Evolutionary conservation across 768 basidiomycete species (phyloP).

Genomic region (Udeniomyces megalosporus): DNA sequence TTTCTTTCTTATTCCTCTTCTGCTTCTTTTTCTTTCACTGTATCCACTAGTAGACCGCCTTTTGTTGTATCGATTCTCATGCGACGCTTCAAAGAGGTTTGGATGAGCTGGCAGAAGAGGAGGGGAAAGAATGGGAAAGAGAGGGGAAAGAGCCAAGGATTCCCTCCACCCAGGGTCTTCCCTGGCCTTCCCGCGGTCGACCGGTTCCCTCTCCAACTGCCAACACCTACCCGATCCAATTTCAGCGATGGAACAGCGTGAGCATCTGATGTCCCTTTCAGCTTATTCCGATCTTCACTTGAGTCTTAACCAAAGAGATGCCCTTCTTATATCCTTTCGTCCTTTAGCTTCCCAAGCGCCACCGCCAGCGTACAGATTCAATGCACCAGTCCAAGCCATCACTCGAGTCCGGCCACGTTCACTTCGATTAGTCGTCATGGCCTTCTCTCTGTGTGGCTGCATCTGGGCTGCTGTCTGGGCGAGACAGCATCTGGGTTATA

Average conservation of each 20-base stretch:
- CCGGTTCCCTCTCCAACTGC: background rate
- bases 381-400: background rate
- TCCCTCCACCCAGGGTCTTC: background rate
- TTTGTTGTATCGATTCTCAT: background rate
- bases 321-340: background rate
- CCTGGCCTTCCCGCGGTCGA: background rate
- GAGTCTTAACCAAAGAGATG: no score
- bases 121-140: no score
- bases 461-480: constrained; percentile 1
- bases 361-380: background rate
- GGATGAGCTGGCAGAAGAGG: no score
- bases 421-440: background rate
- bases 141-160: no score
- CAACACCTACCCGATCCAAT: background rate
- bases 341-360: background rate
- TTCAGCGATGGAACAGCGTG: background rate
- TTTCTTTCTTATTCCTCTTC: background rate
- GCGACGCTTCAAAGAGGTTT: no score
- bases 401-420: background rate
- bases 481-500: background rate
- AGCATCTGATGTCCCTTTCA: background rate
- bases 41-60: background rate
- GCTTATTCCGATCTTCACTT: background rate
- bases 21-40: background rate
- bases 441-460: background rate